Percentiles rank a stretch among this genome's conserved stretches.
Evolutionary conservation across 2,329 filamentous ascomycete genomes (phyloP).

Genomic region (Phialocephala subalpina): DNA sequence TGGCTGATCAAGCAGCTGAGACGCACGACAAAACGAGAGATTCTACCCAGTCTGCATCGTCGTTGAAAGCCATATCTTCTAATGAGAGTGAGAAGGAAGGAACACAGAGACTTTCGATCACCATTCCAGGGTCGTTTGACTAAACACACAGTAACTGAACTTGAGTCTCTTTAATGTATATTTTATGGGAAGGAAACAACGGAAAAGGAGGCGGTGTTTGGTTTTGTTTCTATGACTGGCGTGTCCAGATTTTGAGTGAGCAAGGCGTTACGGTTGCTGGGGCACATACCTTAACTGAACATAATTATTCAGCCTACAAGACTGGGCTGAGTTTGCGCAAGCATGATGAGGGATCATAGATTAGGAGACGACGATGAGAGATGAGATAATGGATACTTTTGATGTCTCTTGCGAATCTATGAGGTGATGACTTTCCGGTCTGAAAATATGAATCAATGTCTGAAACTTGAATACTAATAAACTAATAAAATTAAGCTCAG

Average conservation of each 20-base stretch:
- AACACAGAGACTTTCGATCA: constrained; percentile 46
- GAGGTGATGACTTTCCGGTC: no score
- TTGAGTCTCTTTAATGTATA: constrained; percentile 23
- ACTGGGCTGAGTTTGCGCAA: constrained; percentile 12
- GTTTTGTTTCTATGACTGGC: constrained; percentile 20
- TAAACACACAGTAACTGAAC: constrained; percentile 14
- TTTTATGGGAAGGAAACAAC: constrained; percentile 7
- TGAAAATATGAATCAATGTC: no score
- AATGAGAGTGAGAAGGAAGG: constrained; percentile 40
- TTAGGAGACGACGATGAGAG: constrained; percentile 19
- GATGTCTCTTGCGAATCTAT: constrained; percentile 12
- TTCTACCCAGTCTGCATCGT: constrained; percentile 35
- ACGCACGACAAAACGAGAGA: constrained; percentile 29
- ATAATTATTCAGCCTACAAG: constrained; percentile 30
- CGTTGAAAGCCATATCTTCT: constrained; percentile 29
- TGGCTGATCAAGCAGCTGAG: constrained; percentile 14
- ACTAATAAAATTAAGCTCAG: neutral
- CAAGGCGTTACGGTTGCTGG: constrained; percentile 27
- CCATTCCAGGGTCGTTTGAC: constrained; percentile 46
- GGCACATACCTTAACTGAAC: constrained; percentile 26
- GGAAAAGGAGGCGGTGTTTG: constrained; percentile 23
- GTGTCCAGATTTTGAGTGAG: constrained; percentile 24
- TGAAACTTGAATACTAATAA: no score
- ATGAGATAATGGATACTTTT: constrained; percentile 19
- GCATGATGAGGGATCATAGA: constrained; percentile 23